Evolutionary conservation across 495 filamentous ascomycete species (phyloP).

Genomic region (Daldinia bambusicola): DNA sequence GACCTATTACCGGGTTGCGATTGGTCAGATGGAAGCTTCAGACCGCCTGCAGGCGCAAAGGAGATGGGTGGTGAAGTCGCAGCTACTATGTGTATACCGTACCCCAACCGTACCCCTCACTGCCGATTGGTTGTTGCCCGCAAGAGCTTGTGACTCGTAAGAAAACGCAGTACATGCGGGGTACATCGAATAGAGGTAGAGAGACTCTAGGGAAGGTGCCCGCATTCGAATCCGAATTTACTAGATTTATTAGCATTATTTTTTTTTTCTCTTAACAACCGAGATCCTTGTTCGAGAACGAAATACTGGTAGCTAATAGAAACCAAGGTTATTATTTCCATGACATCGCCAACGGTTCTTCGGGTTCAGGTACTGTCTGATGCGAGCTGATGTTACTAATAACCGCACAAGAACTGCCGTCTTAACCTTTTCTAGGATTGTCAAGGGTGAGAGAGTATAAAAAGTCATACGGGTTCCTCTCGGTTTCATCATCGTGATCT

Average conservation of each 20-base stretch:
- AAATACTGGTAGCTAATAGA: constrained; percentile 43
- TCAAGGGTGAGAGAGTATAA: constrained; percentile 30
- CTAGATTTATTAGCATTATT: not conserved
- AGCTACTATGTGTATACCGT: constrained; percentile 4
- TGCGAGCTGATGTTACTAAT: constrained; percentile 25
- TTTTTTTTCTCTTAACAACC: constrained; percentile 16
- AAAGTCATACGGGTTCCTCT: constrained; percentile 36
- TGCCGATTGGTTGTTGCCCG: constrained; percentile 7
- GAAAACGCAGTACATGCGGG: constrained; percentile 33
- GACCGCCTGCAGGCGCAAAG: constrained; percentile 23
- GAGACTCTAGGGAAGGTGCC: too few relatives aligned
- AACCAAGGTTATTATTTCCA: constrained; percentile 43
- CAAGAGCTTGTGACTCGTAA: constrained; percentile 25
- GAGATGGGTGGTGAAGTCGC: not conserved
- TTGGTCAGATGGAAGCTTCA: constrained; percentile 19
- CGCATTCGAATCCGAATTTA: not conserved
- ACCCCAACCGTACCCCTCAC: constrained; percentile 37
- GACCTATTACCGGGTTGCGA: constrained; percentile 25
- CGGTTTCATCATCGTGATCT: constrained; percentile 42
- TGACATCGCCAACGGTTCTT: constrained; percentile 36
- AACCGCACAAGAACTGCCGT: constrained; percentile 1
- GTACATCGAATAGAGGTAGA: constrained; percentile 22
- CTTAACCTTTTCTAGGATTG: not conserved
- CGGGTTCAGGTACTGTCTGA: constrained; percentile 33
- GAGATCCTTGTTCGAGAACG: constrained; percentile 31